Conservation (phyloP, 345 rosid genomes). For the Mercurialis annua region DNA sequence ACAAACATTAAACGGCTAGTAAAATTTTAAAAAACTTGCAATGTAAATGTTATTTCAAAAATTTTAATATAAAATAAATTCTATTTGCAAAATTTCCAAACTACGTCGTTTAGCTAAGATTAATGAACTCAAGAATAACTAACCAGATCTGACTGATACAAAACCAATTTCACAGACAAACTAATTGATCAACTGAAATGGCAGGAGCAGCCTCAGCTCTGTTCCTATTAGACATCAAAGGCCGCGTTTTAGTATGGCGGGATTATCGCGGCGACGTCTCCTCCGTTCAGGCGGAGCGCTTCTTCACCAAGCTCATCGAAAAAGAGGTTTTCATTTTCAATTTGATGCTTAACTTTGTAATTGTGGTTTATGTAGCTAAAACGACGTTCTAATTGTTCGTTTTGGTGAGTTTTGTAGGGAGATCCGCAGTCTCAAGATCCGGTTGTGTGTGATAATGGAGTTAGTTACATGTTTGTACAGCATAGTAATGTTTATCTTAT, state of each 20-base stretch:
- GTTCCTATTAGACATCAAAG: slow-evolving; percentile 86
- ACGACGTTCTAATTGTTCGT: background rate
- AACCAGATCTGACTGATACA: slow-evolving; percentile 12
- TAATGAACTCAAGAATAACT: too few relatives aligned
- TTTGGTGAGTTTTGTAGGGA: slow-evolving; percentile 43
- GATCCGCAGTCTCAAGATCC: slow-evolving; percentile 98
- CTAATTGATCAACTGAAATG: slow-evolving; percentile 30
- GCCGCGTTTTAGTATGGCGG: slow-evolving; percentile 95
- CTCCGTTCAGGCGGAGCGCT: slow-evolving; percentile 78
- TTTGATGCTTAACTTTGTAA: background rate
- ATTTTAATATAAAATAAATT: too few relatives aligned
- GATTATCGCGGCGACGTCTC: slow-evolving; percentile 95
- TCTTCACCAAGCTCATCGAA: slow-evolving; percentile 93
- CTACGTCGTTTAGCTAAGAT: too few relatives aligned
- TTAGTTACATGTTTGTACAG: slow-evolving; percentile 87
- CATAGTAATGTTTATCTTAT: slow-evolving; percentile 89
- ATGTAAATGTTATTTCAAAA: too few relatives aligned
- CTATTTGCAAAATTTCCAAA: too few relatives aligned
- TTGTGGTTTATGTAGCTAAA: background rate
- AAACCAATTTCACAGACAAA: too few relatives aligned
- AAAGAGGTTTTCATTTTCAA: slow-evolving; percentile 58
- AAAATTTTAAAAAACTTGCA: too few relatives aligned
- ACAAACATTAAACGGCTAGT: too few relatives aligned
- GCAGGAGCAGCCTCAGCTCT: slow-evolving; percentile 96
- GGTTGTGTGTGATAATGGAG: slow-evolving; percentile 93